Percentiles rank a stretch among this genome's conserved stretches.
Evolutionary conservation across 768 basidiomycete genomes (phyloP).

Genomic region (Tulasnella calospora): DNA sequence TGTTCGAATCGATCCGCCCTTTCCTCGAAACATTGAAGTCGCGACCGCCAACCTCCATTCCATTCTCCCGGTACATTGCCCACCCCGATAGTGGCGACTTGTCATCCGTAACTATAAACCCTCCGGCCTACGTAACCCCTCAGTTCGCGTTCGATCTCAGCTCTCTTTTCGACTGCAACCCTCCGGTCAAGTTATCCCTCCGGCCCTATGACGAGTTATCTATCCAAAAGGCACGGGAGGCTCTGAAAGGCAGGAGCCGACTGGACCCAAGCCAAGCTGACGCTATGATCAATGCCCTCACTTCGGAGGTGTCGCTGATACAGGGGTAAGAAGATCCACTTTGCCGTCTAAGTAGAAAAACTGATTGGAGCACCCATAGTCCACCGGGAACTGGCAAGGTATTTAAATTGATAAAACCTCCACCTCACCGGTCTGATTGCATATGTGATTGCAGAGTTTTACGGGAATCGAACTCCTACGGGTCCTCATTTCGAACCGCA

Average conservation of each 20-base stretch:
- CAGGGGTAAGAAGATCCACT: constrained; percentile 51
- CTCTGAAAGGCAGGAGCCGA: constrained; percentile 44
- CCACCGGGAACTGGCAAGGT: constrained; percentile 80
- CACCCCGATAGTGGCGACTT: constrained; percentile 36
- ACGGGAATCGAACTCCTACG: constrained; percentile 67
- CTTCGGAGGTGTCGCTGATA: constrained; percentile 58
- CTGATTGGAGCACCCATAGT: constrained; percentile 56
- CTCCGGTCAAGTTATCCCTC: constrained; percentile 41
- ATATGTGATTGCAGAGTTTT: constrained; percentile 45
- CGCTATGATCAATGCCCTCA: constrained; percentile 58
- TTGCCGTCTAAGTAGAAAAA: not conserved
- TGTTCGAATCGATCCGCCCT: constrained; percentile 64
- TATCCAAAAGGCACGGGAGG: constrained; percentile 43
- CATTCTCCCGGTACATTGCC: constrained; percentile 51
- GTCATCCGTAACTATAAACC: constrained; percentile 38
- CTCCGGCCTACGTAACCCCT: constrained; percentile 57
- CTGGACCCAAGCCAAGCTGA: constrained; percentile 70
- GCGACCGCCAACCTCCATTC: constrained; percentile 52
- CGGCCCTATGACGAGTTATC: constrained; percentile 41
- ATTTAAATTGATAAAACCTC: constrained; percentile 32
- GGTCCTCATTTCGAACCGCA: constrained; percentile 50
- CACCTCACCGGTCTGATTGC: not conserved
- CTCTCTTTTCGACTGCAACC: constrained; percentile 48
- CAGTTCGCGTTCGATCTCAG: constrained; percentile 54
- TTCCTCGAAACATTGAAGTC: constrained; percentile 57